These are phyloP conservation scores for Akanthomyces muscarius DNA, from an alignment of 2,329 filamentous ascomycete species.

Conservation along the genomic window DNA sequence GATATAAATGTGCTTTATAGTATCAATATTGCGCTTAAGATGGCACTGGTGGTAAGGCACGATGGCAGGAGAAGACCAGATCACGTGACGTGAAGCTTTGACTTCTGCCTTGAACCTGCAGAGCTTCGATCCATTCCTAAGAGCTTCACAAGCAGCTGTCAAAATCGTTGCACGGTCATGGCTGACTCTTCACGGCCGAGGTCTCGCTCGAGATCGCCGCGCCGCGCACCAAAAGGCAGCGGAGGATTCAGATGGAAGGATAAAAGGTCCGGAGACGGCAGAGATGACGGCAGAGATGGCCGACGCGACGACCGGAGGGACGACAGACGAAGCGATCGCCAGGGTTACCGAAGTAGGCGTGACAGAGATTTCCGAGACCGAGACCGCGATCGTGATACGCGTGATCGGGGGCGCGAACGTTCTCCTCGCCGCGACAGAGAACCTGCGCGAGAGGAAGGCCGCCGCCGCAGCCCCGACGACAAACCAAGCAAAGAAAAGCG, in stretches of 20 bases:
- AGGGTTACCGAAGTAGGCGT: slow-evolving; percentile 24
- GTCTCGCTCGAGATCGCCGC: slow-evolving; percentile 28
- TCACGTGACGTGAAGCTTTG: background rate
- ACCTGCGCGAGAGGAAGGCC: slow-evolving; percentile 23
- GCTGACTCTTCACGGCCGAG: slow-evolving; percentile 23
- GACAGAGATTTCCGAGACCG: slow-evolving; percentile 26
- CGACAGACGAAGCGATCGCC: slow-evolving; percentile 24
- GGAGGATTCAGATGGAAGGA: slow-evolving; percentile 59
- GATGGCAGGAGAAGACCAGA: too few relatives aligned
- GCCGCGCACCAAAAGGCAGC: slow-evolving; percentile 23
- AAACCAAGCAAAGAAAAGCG: background rate
- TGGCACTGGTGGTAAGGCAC: background rate
- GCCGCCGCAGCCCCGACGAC: slow-evolving; percentile 21
- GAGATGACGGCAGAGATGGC: slow-evolving; percentile 33
- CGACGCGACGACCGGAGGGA: slow-evolving; percentile 41
- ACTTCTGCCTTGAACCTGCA: background rate
- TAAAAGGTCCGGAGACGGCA: slow-evolving; percentile 43
- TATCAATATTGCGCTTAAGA: background rate
- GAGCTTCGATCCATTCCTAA: background rate
- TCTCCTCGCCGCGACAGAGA: slow-evolving; percentile 17
- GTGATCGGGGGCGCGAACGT: slow-evolving; percentile 29
- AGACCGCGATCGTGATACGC: slow-evolving; percentile 33
- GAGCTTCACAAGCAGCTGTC: background rate
- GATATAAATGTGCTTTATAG: background rate
- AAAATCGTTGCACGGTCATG: slow-evolving; percentile 21